A percentile compares a stretch with the other conserved stretches of the same genome.
phyloP scores from a whole-genome alignment of 2,329 filamentous ascomycete species.

The Dothiorella sarmentorum region DNA sequence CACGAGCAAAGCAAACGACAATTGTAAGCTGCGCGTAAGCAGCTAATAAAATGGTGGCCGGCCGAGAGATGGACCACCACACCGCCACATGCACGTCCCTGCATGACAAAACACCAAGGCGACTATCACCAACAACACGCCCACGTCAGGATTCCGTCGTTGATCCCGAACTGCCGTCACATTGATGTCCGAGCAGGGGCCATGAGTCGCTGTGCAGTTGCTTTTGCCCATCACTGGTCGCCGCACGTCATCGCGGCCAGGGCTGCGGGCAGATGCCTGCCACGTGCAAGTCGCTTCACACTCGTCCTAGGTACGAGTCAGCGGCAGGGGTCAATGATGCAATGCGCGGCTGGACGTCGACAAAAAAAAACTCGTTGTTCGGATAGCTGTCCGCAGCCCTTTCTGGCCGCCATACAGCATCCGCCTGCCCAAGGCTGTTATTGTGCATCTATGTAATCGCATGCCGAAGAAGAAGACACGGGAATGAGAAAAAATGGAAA shows the following conservation, averaged over 20 bases:
- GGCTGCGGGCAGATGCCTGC: background rate
- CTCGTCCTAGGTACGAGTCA: slow-evolving; percentile 3
- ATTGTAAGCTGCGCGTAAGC: slow-evolving; percentile 3
- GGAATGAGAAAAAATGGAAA: slow-evolving; percentile 11
- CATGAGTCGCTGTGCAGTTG: background rate
- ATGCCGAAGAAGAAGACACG: slow-evolving; percentile 3
- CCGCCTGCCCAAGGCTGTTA: background rate
- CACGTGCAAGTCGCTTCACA: background rate
- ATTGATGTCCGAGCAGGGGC: background rate
- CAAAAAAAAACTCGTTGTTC: background rate
- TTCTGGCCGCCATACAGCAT: background rate
- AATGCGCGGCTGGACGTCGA: background rate
- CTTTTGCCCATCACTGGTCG: background rate
- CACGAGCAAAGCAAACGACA: background rate
- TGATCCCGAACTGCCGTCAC: background rate
- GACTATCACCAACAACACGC: background rate
- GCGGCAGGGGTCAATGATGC: background rate
- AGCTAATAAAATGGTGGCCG: background rate
- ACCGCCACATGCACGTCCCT: background rate
- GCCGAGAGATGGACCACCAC: background rate
- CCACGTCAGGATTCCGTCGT: background rate
- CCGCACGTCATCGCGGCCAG: background rate
- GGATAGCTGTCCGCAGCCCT: background rate
- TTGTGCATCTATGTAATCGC: slow-evolving; percentile 8
- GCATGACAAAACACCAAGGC: too few relatives aligned